Conservation (phyloP, 1,284 basidiomycete genomes). For the Fomitiporia mediterranea region DNA sequence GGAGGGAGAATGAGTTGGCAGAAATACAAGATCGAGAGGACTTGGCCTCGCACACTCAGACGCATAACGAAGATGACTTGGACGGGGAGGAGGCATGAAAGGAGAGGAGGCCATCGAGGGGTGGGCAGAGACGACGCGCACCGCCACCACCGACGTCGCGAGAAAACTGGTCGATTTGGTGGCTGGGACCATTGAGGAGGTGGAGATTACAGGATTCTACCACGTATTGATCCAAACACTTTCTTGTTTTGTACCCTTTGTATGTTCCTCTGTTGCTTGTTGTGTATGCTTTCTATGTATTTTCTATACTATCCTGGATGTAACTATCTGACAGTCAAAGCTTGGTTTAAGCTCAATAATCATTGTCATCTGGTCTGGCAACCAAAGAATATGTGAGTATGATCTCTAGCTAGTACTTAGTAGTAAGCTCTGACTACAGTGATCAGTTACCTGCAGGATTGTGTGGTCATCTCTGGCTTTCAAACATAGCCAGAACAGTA, state of each 20-base stretch:
- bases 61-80: neutral
- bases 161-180: constrained; percentile 49
- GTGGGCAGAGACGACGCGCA: neutral
- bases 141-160: constrained; percentile 1
- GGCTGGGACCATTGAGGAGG: constrained; percentile 69
- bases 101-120: neutral
- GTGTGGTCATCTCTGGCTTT: neutral
- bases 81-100: too few relatives aligned
- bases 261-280: too few relatives aligned
- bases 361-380: too few relatives aligned
- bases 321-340: too few relatives aligned
- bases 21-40: neutral
- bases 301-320: too few relatives aligned
- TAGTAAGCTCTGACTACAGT: too few relatives aligned
- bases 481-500: neutral
- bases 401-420: too few relatives aligned
- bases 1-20: constrained; percentile 8
- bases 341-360: too few relatives aligned
- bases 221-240: constrained; percentile 56
- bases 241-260: too few relatives aligned
- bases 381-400: too few relatives aligned
- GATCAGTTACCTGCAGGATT: too few relatives aligned
- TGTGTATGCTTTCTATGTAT: too few relatives aligned
- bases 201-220: constrained; percentile 77
- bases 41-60: neutral